Percentiles rank a stretch among this genome's conserved stretches.
Conservation (phyloP, 495 filamentous ascomycete genomes). For the Opeltia flavorubescens region DNA sequence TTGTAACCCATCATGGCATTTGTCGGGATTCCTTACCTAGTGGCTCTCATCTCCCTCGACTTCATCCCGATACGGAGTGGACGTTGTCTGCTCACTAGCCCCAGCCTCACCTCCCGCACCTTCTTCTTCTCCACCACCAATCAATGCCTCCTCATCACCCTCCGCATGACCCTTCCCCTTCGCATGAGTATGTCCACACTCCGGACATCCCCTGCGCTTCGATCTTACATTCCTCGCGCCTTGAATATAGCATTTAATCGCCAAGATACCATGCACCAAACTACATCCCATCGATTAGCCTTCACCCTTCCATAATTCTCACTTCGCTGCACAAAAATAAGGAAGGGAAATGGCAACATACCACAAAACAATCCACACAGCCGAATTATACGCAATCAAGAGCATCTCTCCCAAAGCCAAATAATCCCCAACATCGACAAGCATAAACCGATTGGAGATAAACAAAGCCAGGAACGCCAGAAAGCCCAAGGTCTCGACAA, state of each 20-base stretch:
- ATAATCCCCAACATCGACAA: not conserved
- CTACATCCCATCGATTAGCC: not conserved
- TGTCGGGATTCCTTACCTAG: not conserved
- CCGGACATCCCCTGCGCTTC: not conserved
- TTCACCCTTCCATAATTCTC: not conserved
- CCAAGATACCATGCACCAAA: not conserved
- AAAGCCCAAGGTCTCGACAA: not conserved
- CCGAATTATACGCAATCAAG: not conserved
- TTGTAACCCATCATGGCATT: not conserved
- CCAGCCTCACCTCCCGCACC: not conserved
- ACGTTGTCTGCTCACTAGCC: not conserved
- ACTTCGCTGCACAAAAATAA: not conserved
- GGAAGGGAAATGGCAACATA: not conserved
- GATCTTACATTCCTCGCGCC: not conserved
- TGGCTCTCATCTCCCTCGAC: not conserved
- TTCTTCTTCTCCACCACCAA: not conserved
- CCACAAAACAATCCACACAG: not conserved
- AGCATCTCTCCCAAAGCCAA: not conserved
- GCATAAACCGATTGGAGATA: not conserved
- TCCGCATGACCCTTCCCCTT: not conserved
- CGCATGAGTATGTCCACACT: not conserved
- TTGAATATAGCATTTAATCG: not conserved
- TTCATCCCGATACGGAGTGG: not conserved
- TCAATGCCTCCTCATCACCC: not conserved
- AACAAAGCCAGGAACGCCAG: not conserved